These are phyloP conservation scores for Thelonectria blattea DNA, from an alignment of 2,329 filamentous ascomycete genomes.

Conservation along the genomic window DNA sequence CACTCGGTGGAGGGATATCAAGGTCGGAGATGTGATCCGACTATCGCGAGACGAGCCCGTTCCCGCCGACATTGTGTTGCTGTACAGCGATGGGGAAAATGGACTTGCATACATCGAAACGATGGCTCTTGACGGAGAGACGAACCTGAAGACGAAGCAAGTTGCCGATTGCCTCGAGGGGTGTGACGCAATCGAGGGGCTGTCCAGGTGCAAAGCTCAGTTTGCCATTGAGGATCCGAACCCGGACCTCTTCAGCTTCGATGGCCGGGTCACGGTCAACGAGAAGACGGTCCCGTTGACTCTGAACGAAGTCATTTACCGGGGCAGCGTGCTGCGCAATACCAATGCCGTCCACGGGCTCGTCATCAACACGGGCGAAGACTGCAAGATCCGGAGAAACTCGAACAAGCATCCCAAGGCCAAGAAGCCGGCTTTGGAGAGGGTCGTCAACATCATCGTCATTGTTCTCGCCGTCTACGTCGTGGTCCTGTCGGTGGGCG, in stretches of 20 bases:
- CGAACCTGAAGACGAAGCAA: constrained; percentile 80
- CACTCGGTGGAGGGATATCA: constrained; percentile 52
- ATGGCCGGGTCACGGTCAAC: constrained; percentile 68
- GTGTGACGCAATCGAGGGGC: constrained; percentile 60
- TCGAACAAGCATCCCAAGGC: constrained; percentile 86
- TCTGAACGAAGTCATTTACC: constrained; percentile 81
- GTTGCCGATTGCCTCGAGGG: constrained; percentile 64
- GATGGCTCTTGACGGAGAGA: constrained; percentile 84
- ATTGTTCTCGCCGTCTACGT: constrained; percentile 82
- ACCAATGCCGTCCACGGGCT: constrained; percentile 75
- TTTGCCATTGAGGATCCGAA: constrained; percentile 81
- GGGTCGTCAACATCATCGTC: constrained; percentile 80
- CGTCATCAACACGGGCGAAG: constrained; percentile 88
- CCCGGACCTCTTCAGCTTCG: constrained; percentile 76
- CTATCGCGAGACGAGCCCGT: constrained; percentile 74
- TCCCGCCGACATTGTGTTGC: constrained; percentile 81
- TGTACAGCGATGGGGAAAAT: constrained; percentile 79
- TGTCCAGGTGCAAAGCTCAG: constrained; percentile 62
- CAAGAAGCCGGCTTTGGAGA: constrained; percentile 80
- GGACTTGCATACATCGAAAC: constrained; percentile 84
- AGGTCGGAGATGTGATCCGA: constrained; percentile 57
- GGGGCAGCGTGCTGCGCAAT: constrained; percentile 84
- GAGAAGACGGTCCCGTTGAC: constrained; percentile 72
- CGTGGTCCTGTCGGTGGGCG: constrained; percentile 76
- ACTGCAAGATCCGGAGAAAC: constrained; percentile 93